Percentiles rank a stretch among this genome's conserved stretches.
Evolutionary conservation across 345 rosid genomes (phyloP).

Genomic region (Hypericum perforatum): DNA sequence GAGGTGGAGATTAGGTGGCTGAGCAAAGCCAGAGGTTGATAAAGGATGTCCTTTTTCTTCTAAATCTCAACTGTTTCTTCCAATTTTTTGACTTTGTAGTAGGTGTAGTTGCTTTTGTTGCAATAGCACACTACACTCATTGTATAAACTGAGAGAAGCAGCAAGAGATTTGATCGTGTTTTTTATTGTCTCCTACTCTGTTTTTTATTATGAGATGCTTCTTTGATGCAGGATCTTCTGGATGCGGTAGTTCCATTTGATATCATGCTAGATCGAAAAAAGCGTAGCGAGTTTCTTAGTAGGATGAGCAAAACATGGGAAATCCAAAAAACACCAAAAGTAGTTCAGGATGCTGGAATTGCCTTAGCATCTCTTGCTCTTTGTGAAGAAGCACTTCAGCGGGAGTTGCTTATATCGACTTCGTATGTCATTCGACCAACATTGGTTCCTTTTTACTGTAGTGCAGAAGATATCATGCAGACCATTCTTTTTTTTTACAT

Average conservation of each 20-base stretch:
- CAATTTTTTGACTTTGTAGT: too few species aligned
- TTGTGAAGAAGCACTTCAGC: conserved; percentile 63
- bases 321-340: conserved; percentile 33
- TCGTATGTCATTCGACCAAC: conserved; percentile 37
- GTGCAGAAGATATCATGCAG: conserved; percentile 4
- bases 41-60: too few species aligned
- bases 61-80: too few species aligned
- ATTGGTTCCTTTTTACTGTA: conserved; percentile 4
- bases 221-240: conserved; percentile 48
- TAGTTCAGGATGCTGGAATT: conserved; percentile 52
- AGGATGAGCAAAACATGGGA: conserved; percentile 34
- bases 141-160: not conserved
- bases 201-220: too few species aligned
- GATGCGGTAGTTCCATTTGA: conserved; percentile 71
- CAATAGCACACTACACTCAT: not conserved
- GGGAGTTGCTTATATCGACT: conserved; percentile 49
- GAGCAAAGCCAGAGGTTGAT: too few species aligned
- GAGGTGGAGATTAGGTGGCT: too few species aligned
- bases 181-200: too few species aligned
- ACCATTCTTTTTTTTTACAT: not conserved
- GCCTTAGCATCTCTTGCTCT: conserved; percentile 56
- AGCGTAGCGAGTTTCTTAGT: conserved; percentile 33
- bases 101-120: too few species aligned
- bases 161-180: too few species aligned
- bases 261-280: conserved; percentile 48